A percentile compares a stretch with the other conserved stretches of the same genome.
These are phyloP conservation scores for Mortierella sp. DNA, from an alignment of 371 early-diverging fungal species.

Conservation along the genomic window DNA sequence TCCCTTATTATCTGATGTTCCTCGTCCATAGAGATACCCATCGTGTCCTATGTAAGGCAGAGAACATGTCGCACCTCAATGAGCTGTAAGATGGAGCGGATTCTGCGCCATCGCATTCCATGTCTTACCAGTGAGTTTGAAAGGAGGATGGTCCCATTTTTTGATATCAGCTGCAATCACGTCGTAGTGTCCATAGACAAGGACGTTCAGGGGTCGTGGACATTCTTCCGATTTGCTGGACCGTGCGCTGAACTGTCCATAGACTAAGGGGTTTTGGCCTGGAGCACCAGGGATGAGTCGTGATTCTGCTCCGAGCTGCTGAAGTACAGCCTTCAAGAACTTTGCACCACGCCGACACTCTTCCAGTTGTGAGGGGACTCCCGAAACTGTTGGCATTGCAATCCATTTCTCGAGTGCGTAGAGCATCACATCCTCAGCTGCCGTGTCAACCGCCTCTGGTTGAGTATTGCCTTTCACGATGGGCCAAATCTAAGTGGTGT, in stretches of 20 bases:
- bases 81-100: no score
- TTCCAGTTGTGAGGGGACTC: constrained; percentile 69
- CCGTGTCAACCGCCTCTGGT: constrained; percentile 23
- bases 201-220: constrained; percentile 60
- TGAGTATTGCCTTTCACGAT: constrained; percentile 25
- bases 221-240: constrained; percentile 6
- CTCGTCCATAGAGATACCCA: constrained; percentile 84
- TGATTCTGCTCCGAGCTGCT: constrained; percentile 79
- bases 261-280: constrained; percentile 81
- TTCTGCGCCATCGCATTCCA: neutral
- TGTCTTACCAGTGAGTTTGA: constrained; percentile 58
- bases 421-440: constrained; percentile 62
- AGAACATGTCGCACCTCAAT: neutral
- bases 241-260: constrained; percentile 70
- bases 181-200: constrained; percentile 90
- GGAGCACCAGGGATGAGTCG: constrained; percentile 72
- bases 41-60: constrained; percentile 59
- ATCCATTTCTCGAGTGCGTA: constrained; percentile 79
- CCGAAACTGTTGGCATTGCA: constrained; percentile 75
- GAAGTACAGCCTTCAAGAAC: constrained; percentile 74
- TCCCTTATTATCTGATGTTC: constrained; percentile 87
- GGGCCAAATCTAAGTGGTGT: constrained; percentile 26
- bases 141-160: constrained; percentile 70
- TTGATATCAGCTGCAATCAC: constrained; percentile 76
- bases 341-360: constrained; percentile 83